These are phyloP conservation scores for Aspergillus sp. DNA, from an alignment of 2,329 filamentous ascomycete species.

Conservation along the genomic window DNA sequence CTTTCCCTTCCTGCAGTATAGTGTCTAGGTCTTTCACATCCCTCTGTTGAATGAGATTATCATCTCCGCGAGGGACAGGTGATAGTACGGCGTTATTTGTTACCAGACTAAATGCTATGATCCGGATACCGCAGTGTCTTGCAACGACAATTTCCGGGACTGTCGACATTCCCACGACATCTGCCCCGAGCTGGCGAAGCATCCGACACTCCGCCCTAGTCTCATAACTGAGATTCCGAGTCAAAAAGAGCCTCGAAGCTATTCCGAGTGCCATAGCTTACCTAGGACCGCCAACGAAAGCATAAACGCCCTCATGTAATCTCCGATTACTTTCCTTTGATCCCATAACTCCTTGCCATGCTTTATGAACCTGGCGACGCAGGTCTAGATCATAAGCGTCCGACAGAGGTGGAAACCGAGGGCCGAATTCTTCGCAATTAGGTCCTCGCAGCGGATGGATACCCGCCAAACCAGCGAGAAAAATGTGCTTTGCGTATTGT, in stretches of 20 bases:
- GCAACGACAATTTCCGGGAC: conserved; percentile 68
- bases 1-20: conserved; percentile 59
- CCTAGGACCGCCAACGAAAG: conserved; percentile 63
- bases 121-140: conserved; percentile 61
- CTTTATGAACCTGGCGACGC: conserved; percentile 56
- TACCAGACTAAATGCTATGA: conserved; percentile 65
- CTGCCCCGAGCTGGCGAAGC: conserved; percentile 61
- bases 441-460: conserved; percentile 62
- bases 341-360: conserved; percentile 53
- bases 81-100: conserved; percentile 65
- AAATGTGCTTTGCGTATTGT: conserved; percentile 54
- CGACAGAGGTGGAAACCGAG: conserved; percentile 63
- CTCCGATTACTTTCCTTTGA: conserved; percentile 48
- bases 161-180: conserved; percentile 70
- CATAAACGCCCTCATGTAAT: conserved; percentile 66
- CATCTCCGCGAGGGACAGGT: conserved; percentile 59
- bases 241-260: neutral
- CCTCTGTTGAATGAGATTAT: conserved; percentile 53
- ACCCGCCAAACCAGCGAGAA: conserved; percentile 62
- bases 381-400: conserved; percentile 66
- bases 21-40: conserved; percentile 52
- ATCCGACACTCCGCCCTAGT: conserved; percentile 65
- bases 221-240: conserved; percentile 52
- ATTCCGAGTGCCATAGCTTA: conserved; percentile 33
- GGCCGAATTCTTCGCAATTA: conserved; percentile 62